Base-by-base conservation (phyloP, 768 basidiomycete species). In the Sarcomyxa edulis region DNA sequence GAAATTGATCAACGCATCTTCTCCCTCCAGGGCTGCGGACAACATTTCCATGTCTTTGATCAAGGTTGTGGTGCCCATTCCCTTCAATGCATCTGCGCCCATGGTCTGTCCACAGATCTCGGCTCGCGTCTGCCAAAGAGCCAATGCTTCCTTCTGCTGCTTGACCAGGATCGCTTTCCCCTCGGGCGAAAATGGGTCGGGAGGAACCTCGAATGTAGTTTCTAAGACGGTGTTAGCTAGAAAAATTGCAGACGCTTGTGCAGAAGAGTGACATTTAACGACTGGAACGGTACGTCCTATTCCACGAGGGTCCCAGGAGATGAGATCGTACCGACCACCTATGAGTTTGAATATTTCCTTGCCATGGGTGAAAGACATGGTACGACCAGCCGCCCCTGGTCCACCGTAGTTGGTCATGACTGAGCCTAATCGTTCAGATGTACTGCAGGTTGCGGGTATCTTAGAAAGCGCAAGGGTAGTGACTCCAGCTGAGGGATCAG, bases 301-400 rank as follows among this genome's bases (percentile, higher is more conserved):
- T 3, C 48, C 48, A 7, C 48, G 44, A 23, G 45, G 48, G 42
- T 49, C 48, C 27, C 46, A 49, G 23, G 44, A 45, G 36, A 49
- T 46, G 36, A 49, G 45, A 28, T 49, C 48, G 45, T 49, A 44
- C 15, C 45, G 42, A 23, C 40, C 43, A 12, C 42, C 44, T 6
- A 42, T 41, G 5, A 42, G 3, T n/a, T 46, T 37, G n/a, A 35
- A 42, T 19, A 49, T 31, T n/a, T 30, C 23, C 7, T 31, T 27
- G 3, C 11, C 48, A 2, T 20, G 5, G 1, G 7, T 22, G 29
- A 49, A 49, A 1, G 48, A 46, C 1, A 39, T 39, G 12, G 37
- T 20, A 21, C 38, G 28, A 1, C 48, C 48, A 4, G 42, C 33
- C 9, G 28, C 39, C 0, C 45, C 45, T 1, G 48, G 48, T 2